Evolutionary conservation across 192 early-diverging fungal species (phyloP), one percentile per base, ranked within the genome.

Genomic region (Kappamyces sp.): DNA sequence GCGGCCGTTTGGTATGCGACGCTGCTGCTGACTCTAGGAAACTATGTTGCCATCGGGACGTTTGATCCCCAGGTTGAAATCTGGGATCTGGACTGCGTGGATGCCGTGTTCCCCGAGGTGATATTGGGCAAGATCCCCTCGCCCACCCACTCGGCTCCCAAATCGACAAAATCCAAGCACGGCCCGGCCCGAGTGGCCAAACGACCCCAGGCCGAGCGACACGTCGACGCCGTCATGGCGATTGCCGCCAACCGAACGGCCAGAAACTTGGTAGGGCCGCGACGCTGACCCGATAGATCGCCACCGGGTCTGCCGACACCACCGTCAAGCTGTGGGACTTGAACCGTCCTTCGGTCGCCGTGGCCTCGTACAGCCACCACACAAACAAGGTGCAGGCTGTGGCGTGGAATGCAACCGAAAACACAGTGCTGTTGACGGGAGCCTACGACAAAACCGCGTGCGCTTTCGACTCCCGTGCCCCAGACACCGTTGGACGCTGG

Each of bases 241-340:
- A 74, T 99, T 30, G 84, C 94, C 47, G 98, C 94, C 94, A 99
- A 99, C 77, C 77, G 77, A 52, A 62, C 72, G 45, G 84, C 86
- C 34, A 78, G 84, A 38, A 86, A 87, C 50, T 59, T 91, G 14
- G 72, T 22, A 22, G 22, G 22, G 22, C 22, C 22, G 22, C 22
- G 22, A 22, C 22, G 22, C 22, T 22, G 22, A 22, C 0, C 22
- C 22, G 22, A 22, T 22, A 22, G 22, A 22, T 99, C 59, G 87
- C 91, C 4, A 90, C 90, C 15, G 89, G 91, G 8, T 98, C 95
- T 14, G 97, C 94, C 36, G 97, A 99, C 64, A 88, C 84, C 5
- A 97, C 95, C 12, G 88, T 98, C 31, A 99, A 99, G 71, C 80
- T 99, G 36, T 99, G 97, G 97, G 97, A 99, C 62, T 74, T 99